Evolutionary conservation across 352 stramenopile species (phyloP).

Genomic region (Sclerospora graminicola): DNA sequence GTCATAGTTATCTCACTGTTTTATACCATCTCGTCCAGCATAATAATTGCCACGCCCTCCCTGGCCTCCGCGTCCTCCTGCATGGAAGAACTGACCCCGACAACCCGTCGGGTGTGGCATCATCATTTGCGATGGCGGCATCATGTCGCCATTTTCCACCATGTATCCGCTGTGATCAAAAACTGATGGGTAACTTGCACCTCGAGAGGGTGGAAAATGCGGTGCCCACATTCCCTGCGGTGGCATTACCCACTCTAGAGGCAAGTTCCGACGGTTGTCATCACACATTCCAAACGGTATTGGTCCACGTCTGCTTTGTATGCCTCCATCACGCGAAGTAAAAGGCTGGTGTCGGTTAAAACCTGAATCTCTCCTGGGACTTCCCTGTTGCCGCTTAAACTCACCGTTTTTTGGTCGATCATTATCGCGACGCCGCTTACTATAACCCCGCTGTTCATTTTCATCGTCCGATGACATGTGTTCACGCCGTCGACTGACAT

Average conservation of each 20-base stretch:
- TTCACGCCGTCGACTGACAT: too few relatives aligned
- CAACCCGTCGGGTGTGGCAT: slow-evolving; percentile 47
- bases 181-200: too few relatives aligned
- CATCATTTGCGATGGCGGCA: slow-evolving; percentile 54
- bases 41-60: slow-evolving; percentile 26
- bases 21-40: slow-evolving; percentile 23
- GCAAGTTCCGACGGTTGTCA: slow-evolving; percentile 47
- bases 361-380: too few relatives aligned
- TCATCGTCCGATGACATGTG: too few relatives aligned
- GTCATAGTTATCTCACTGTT: slow-evolving; percentile 18
- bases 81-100: slow-evolving; percentile 29
- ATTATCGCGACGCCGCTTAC: slow-evolving; percentile 48
- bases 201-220: too few relatives aligned
- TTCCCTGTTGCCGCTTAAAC: too few relatives aligned
- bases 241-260: slow-evolving; percentile 63
- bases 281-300: slow-evolving; percentile 31
- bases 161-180: slow-evolving; percentile 59
- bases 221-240: too few relatives aligned
- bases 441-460: too few relatives aligned
- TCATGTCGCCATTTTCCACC: slow-evolving; percentile 52
- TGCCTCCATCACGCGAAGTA: slow-evolving; percentile 13
- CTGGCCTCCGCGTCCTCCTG: slow-evolving; percentile 28
- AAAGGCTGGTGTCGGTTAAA: slow-evolving; percentile 26
- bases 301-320: too few relatives aligned
- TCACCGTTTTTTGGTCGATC: slow-evolving; percentile 21